Conservation (phyloP, 2,329 filamentous ascomycete genomes). For the Coniella lustricola region DNA sequence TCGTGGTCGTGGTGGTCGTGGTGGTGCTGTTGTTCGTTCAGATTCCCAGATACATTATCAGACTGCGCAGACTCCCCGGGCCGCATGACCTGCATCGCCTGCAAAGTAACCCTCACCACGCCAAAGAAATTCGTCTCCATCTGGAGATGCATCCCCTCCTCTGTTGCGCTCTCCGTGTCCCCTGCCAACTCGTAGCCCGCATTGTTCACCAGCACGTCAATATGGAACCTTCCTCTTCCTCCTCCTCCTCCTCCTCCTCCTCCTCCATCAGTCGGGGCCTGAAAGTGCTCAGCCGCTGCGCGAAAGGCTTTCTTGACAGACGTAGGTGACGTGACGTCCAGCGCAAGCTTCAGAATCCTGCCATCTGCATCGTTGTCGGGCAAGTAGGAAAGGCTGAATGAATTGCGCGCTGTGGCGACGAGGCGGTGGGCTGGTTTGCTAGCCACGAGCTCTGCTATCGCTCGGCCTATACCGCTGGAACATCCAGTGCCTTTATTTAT, state of each 20-base stretch:
- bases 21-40: too few species aligned
- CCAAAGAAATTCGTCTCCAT: conserved; percentile 26
- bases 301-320: conserved; percentile 31
- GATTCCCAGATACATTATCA: too few species aligned
- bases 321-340: conserved; percentile 38
- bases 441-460: conserved; percentile 31
- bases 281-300: conserved; percentile 26
- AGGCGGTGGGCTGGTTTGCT: conserved; percentile 32
- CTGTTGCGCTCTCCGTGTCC: conserved; percentile 21
- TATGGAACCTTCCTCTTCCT: conserved; percentile 15
- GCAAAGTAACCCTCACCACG: conserved; percentile 18
- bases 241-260: too few species aligned
- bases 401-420: conserved; percentile 42
- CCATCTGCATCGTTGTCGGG: conserved; percentile 23
- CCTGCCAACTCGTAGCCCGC: conserved; percentile 37
- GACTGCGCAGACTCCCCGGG: too few species aligned
- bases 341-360: conserved; percentile 35
- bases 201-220: conserved; percentile 28
- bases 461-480: conserved; percentile 40
- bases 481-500: conserved; percentile 42
- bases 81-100: conserved; percentile 21
- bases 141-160: conserved; percentile 19
- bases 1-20: too few species aligned
- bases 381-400: conserved; percentile 32
- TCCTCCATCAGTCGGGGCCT: conserved; percentile 15